Evolutionary conservation across 805 yeast species (phyloP).

Genomic region (Candida koratica): DNA sequence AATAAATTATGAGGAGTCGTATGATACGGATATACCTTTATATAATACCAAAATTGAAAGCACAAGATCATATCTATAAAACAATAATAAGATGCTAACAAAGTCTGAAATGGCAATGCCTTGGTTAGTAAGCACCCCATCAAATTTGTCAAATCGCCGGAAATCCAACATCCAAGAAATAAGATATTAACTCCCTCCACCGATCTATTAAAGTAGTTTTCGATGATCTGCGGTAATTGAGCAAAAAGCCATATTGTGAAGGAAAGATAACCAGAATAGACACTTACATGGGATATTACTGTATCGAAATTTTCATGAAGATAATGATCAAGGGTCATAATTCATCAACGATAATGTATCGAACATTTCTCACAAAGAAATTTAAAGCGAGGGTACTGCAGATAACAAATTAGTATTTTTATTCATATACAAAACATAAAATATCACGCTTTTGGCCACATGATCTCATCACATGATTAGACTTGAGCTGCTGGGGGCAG

Average conservation of each 20-base stretch:
- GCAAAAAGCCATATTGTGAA: conserved; percentile 65
- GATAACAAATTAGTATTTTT: not conserved
- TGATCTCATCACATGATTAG: not conserved
- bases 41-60: conserved; percentile 70
- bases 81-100: conserved; percentile 70
- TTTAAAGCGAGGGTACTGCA: not conserved
- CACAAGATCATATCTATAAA: conserved; percentile 64
- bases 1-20: conserved; percentile 36
- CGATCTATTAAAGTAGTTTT: conserved; percentile 44
- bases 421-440: too few species aligned
- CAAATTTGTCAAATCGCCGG: conserved; percentile 45
- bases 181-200: conserved; percentile 33
- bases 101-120: conserved; percentile 77
- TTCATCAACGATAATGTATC: conserved; percentile 5
- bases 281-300: conserved; percentile 2
- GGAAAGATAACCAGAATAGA: conserved; percentile 25
- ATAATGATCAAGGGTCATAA: not conserved
- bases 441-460: conserved; percentile 3
- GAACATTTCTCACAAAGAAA: conserved; percentile 4
- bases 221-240: conserved; percentile 64
- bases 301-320: not conserved
- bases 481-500: conserved; percentile 7
- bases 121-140: conserved; percentile 71
- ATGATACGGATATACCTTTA: conserved; percentile 38
- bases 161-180: conserved; percentile 33